These are phyloP conservation scores for Helicocarpus griseus DNA, from an alignment of 2,329 filamentous ascomycete genomes.

Conservation along the genomic window DNA sequence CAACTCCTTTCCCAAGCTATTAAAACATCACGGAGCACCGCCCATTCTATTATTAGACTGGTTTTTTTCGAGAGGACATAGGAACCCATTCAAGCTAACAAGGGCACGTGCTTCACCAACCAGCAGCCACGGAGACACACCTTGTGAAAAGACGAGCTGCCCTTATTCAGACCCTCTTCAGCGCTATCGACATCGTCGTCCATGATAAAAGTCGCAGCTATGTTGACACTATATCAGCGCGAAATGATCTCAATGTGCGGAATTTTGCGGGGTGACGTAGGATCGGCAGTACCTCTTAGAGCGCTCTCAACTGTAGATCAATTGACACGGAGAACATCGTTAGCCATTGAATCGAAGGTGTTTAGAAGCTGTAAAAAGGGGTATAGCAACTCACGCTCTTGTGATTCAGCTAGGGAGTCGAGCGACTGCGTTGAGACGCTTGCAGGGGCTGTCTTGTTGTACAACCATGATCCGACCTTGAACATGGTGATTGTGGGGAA, in stretches of 20 bases:
- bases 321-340: conserved; percentile 5
- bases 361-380: neutral
- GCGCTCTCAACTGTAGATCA: conserved; percentile 29
- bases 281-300: conserved; percentile 31
- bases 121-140: conserved; percentile 26
- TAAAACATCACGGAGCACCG: neutral
- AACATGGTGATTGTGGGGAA: conserved; percentile 21
- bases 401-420: conserved; percentile 48
- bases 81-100: conserved; percentile 1
- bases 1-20: conserved; percentile 67
- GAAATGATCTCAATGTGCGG: neutral
- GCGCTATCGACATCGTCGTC: conserved; percentile 84
- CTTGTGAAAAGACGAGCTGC: conserved; percentile 78
- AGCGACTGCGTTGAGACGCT: conserved; percentile 45
- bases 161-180: conserved; percentile 59
- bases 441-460: conserved; percentile 29
- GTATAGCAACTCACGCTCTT: conserved; percentile 31
- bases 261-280: neutral
- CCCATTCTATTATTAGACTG: neutral
- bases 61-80: neutral
- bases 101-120: neutral
- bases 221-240: conserved; percentile 11
- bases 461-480: conserved; percentile 36
- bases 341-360: conserved; percentile 13
- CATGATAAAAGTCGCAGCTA: conserved; percentile 64